Base-by-base conservation (phyloP, 2,329 filamentous ascomycete genomes). In the Stromatinia cepivora region DNA sequence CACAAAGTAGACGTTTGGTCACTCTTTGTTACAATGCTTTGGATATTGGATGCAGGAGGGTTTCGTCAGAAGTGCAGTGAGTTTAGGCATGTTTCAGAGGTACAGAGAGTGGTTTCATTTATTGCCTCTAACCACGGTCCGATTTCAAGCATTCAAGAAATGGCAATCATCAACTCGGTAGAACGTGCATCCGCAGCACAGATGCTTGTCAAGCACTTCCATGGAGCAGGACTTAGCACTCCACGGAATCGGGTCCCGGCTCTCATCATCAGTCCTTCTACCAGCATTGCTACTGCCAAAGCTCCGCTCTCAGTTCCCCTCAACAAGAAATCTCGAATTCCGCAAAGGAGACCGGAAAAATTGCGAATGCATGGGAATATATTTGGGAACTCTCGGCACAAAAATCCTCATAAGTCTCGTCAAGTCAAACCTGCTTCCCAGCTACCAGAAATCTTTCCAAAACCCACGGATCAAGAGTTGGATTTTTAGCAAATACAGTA, bases 11-110 rank as follows among this genome's bases (percentile, higher is more conserved):
- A 70, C 66, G 62, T 71, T 67, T 71, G 52, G 70, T 69, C 62
- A 71, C 70, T 69, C 56, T 71, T 71, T 65, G 67, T 68, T 57
- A 71, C 57, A 22, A 70, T 71, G 42, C n/a, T 71, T 36, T 71
- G 58, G 67, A 67, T 31, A 57, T 70, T 71, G 42, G 62, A 71
- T 71, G 58, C 45, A 69, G 70, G 42, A 64, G 63, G 42, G 46
- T 67, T 71, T 70, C 63, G 70, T 67, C 57, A 70, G 57, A 69
- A 25, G 66, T 71, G 45, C 2, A 46, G 62, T 67, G 25, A 65
- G 15, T 71, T 67, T 61, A 61, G 67, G 63, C 45, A 50, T 20
- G 42, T 64, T 69, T 42, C 1, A 52, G 57, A 67, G 36, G 57
- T 59, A 46, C 48, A 69, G 42, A 1, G 54, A 57, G 67, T 50